These are phyloP conservation scores for Tetrastigma voinierianum DNA, from an alignment of 164 flowering plant genomes.

Conservation along the genomic window DNA sequence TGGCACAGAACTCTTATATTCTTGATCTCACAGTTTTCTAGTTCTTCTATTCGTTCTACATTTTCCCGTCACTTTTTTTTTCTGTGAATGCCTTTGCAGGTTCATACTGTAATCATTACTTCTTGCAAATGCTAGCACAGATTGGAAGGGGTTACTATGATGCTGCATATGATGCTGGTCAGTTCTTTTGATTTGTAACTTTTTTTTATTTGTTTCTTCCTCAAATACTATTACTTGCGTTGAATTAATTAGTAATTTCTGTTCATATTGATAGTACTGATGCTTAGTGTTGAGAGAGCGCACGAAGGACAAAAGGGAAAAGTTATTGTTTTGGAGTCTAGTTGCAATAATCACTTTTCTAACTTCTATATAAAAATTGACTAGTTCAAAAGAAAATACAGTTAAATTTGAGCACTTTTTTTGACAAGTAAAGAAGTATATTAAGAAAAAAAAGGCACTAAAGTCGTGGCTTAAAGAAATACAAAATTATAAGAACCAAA, in stretches of 20 bases:
- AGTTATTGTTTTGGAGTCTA: not conserved
- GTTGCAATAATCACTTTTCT: not conserved
- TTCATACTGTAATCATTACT: slow-evolving; percentile 81
- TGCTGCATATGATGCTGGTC: slow-evolving; percentile 71
- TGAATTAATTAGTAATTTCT: not conserved
- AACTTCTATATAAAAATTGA: not conserved
- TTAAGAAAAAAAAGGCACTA: too few relatives aligned
- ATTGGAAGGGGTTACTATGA: slow-evolving; percentile 68
- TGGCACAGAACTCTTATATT: not conserved
- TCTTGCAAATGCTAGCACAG: slow-evolving; percentile 72
- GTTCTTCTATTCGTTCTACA: not conserved
- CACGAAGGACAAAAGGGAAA: not conserved
- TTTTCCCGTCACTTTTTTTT: not conserved
- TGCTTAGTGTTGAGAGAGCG: not conserved
- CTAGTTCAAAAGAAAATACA: too few relatives aligned
- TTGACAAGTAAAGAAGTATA: too few relatives aligned
- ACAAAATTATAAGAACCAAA: too few relatives aligned
- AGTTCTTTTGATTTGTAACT: slow-evolving; percentile 7
- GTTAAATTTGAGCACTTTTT: too few relatives aligned
- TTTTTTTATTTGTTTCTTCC: too few relatives aligned
- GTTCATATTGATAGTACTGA: not conserved
- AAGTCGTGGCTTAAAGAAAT: too few relatives aligned
- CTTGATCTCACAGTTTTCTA: not conserved
- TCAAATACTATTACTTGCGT: too few relatives aligned
- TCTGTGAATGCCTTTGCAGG: slow-evolving; percentile 39